Evolutionary conservation across 306 rosid genomes (phyloP).

Genomic region (Vigna unguiculata): DNA sequence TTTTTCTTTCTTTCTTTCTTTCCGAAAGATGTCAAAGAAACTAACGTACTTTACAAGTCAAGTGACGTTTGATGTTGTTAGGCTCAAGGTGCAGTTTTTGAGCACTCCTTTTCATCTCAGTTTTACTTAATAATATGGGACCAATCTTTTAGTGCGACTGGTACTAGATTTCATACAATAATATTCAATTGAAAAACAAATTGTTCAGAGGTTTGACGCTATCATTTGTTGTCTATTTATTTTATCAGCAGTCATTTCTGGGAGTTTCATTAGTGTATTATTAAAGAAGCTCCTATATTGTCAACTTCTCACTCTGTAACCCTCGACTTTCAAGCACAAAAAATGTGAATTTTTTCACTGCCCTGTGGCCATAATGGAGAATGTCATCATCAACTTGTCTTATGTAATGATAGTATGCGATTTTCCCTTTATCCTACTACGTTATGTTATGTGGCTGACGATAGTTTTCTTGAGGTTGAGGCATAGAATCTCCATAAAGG

Average conservation of each 20-base stretch:
- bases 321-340: conserved; percentile 46
- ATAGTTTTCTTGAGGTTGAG: conserved; percentile 24
- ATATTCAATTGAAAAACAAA: not conserved
- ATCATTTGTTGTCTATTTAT: not conserved
- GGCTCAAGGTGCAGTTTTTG: not conserved
- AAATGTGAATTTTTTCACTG: conserved; percentile 39
- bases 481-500: conserved; percentile 7
- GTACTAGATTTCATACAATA: conserved; percentile 25
- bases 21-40: conserved; percentile 18
- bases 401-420: not conserved
- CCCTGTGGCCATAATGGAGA: conserved; percentile 3
- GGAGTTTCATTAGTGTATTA: conserved; percentile 10
- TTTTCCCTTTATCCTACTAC: not conserved
- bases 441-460: conserved; percentile 26
- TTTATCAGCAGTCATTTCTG: not conserved
- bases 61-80: conserved; percentile 32
- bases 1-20: not conserved
- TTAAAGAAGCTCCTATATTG: conserved; percentile 31
- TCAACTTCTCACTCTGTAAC: conserved; percentile 52
- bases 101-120: not conserved
- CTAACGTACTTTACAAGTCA: conserved; percentile 27
- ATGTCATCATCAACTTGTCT: conserved; percentile 41
- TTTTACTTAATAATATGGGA: not conserved
- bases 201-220: not conserved
- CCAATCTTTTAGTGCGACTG: not conserved